phyloP scores from a whole-genome alignment of 2,329 filamentous ascomycete genomes.

The Samsoniella hepiali region DNA sequence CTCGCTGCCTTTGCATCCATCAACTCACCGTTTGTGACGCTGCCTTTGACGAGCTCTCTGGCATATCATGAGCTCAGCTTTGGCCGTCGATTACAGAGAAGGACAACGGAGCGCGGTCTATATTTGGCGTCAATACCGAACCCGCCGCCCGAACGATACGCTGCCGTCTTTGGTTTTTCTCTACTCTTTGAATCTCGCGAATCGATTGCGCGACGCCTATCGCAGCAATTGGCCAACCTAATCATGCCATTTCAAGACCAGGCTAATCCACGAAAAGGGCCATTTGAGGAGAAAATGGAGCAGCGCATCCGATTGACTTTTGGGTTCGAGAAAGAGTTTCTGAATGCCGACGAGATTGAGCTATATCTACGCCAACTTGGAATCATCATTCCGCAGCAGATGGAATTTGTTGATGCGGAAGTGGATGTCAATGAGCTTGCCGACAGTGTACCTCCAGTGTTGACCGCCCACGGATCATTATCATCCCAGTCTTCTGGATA shows the following conservation, averaged over 20 bases:
- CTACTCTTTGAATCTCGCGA: slow-evolving; percentile 56
- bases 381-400: slow-evolving; percentile 57
- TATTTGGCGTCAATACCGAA: slow-evolving; percentile 50
- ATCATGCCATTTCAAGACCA: slow-evolving; percentile 15
- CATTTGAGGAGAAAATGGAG: slow-evolving; percentile 26
- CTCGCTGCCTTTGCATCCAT: slow-evolving; percentile 10
- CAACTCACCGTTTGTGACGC: slow-evolving; percentile 28
- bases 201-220: slow-evolving; percentile 43
- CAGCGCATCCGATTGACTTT: slow-evolving; percentile 50
- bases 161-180: slow-evolving; percentile 67
- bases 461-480: not conserved
- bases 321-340: slow-evolving; percentile 71
- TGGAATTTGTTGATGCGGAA: slow-evolving; percentile 59
- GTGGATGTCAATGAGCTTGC: slow-evolving; percentile 45
- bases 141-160: slow-evolving; percentile 46
- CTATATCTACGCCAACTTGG: slow-evolving; percentile 64
- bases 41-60: slow-evolving; percentile 52
- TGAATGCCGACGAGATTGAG: slow-evolving; percentile 74
- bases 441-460: slow-evolving; percentile 7
- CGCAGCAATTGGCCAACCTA: slow-evolving; percentile 30
- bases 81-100: slow-evolving; percentile 66
- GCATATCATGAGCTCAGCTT: slow-evolving; percentile 65
- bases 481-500: slow-evolving; percentile 12
- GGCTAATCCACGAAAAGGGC: not conserved
- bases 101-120: slow-evolving; percentile 60